Percentiles rank a stretch among this genome's conserved stretches.
Conservation (phyloP, 2,329 filamentous ascomycete genomes). For the Venturia pyrina region DNA sequence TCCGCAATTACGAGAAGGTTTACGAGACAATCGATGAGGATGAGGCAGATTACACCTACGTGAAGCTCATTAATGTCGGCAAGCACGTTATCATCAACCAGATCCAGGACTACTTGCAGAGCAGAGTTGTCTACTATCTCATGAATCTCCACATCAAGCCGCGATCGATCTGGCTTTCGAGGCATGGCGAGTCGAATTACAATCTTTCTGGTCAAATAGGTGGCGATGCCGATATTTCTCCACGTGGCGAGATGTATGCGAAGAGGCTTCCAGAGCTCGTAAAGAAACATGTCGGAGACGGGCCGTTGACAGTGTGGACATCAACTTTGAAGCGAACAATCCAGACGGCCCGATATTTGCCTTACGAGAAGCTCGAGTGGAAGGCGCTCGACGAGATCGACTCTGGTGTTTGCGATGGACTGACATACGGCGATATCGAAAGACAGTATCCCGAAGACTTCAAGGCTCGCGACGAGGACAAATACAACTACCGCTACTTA, state of each 20-base stretch:
- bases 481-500: conserved; percentile 98
- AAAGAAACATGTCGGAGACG: conserved; percentile 72
- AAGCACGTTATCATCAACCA: conserved; percentile 96
- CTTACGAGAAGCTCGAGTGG: conserved; percentile 95
- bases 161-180: conserved; percentile 89
- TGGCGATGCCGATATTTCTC: conserved; percentile 78
- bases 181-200: conserved; percentile 89
- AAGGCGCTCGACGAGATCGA: conserved; percentile 97
- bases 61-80: conserved; percentile 95
- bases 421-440: conserved; percentile 94
- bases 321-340: conserved; percentile 77
- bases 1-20: conserved; percentile 93
- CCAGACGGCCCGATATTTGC: conserved; percentile 76
- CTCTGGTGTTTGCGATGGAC: conserved; percentile 88
- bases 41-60: conserved; percentile 80
- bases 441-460: conserved; percentile 90
- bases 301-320: conserved; percentile 61
- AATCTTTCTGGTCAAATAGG: conserved; percentile 88
- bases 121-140: conserved; percentile 91
- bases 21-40: conserved; percentile 90
- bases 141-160: conserved; percentile 98
- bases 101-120: conserved; percentile 94
- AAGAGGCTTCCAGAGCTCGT: conserved; percentile 75
- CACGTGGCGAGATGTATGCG: conserved; percentile 80
- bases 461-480: conserved; percentile 89